Percentiles rank a stretch among this genome's conserved stretches.
phyloP scores from a whole-genome alignment of 495 filamentous ascomycete species.

The Oleoguttula mirabilis region DNA sequence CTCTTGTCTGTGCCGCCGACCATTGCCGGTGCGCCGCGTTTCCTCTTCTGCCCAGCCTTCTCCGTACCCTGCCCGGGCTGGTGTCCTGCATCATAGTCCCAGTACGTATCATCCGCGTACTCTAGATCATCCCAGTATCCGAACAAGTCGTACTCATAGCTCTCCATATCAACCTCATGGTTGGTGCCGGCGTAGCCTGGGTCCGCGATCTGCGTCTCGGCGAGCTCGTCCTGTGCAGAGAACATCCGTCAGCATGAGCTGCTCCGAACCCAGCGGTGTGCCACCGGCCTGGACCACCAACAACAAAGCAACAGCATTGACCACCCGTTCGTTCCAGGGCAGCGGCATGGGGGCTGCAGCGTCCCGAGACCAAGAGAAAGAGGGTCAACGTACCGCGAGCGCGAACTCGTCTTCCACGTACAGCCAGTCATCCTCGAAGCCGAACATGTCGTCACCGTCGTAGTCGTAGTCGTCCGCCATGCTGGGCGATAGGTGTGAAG shows the following conservation, averaged over 20 bases:
- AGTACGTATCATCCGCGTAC: conserved; percentile 28
- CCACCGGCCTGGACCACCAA: background rate
- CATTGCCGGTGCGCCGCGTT: conserved; percentile 1
- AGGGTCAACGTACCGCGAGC: conserved; percentile 20
- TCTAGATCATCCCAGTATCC: conserved; percentile 30
- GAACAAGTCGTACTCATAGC: conserved; percentile 18
- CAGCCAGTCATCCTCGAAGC: conserved; percentile 24
- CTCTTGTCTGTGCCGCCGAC: conserved; percentile 4
- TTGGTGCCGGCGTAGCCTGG: conserved; percentile 21
- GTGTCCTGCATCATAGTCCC: conserved; percentile 19
- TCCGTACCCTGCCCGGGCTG: conserved; percentile 10
- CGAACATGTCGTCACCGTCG: conserved; percentile 8
- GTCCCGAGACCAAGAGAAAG: conserved; percentile 6
- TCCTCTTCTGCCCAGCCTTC: conserved; percentile 10
- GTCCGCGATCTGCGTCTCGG: conserved; percentile 29
- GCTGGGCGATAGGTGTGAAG: no score
- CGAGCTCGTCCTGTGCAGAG: conserved; percentile 30
- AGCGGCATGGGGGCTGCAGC: conserved; percentile 2
- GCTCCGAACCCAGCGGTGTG: no score
- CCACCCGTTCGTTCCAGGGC: conserved; percentile 1
- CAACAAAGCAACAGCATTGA: background rate
- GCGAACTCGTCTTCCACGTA: conserved; percentile 31
- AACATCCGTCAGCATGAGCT: no score
- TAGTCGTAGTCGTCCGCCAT: conserved; percentile 23
- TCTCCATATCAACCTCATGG: conserved; percentile 28